phyloP scores from a whole-genome alignment of 2,329 filamentous ascomycete genomes.

The Penicillium sp. region DNA sequence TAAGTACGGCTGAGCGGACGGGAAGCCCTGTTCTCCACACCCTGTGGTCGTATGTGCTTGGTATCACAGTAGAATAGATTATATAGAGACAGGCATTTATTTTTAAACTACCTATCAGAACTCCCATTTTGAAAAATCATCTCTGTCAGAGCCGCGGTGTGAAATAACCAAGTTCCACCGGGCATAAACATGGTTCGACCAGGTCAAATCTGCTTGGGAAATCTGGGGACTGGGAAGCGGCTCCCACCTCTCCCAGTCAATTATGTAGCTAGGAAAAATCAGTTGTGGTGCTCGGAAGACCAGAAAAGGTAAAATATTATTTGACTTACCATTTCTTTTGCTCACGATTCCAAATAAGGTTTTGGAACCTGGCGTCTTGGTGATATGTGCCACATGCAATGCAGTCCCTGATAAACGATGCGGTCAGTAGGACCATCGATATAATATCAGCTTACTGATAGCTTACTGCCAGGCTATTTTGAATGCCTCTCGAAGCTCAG shows the following conservation, averaged over 20 bases:
- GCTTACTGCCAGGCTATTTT: background rate
- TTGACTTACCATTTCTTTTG: background rate
- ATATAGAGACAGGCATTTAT: too few relatives aligned
- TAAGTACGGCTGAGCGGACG: background rate
- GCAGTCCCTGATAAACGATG: background rate
- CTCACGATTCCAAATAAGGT: background rate
- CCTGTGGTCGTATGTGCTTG: background rate
- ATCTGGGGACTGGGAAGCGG: background rate
- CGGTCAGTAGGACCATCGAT: too few relatives aligned
- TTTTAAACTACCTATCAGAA: too few relatives aligned
- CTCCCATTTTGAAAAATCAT: too few relatives aligned
- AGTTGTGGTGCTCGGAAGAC: too few relatives aligned
- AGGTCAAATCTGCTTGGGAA: background rate
- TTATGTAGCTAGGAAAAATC: background rate
- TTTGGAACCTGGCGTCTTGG: background rate
- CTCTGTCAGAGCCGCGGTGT: too few relatives aligned
- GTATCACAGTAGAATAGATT: too few relatives aligned
- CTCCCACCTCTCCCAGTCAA: background rate
- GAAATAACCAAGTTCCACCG: background rate
- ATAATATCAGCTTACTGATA: background rate
- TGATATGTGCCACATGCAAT: background rate
- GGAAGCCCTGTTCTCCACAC: background rate
- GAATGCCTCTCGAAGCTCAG: background rate
- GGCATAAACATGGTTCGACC: background rate
- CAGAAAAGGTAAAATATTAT: too few relatives aligned